A percentile compares a stretch with the other conserved stretches of the same genome.
Evolutionary conservation across 2,329 filamentous ascomycete species (phyloP).

Genomic region (Emergomyces orientalis): DNA sequence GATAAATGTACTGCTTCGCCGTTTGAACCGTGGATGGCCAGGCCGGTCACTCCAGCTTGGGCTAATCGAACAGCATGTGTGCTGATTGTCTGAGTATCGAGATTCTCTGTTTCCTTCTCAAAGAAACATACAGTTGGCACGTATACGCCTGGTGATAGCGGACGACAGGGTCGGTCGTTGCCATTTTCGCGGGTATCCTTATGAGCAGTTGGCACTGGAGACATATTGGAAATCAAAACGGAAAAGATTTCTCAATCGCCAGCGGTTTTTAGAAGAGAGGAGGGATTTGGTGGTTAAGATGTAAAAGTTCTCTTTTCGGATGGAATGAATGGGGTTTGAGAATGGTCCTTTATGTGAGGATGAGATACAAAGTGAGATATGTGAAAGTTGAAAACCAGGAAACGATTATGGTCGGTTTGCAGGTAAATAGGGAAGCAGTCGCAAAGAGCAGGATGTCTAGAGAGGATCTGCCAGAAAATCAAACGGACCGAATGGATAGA

Average conservation of each 20-base stretch:
- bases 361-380: background rate
- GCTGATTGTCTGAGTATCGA: conserved; percentile 71
- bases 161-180: conserved; percentile 3
- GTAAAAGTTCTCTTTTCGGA: background rate
- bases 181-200: conserved; percentile 5
- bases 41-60: conserved; percentile 65
- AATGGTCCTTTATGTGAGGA: background rate
- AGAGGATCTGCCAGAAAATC: background rate
- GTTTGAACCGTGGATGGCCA: conserved; percentile 83
- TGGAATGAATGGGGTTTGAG: background rate
- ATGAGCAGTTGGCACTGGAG: background rate
- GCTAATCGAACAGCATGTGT: conserved; percentile 71
- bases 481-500: background rate
- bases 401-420: background rate
- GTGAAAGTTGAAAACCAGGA: background rate
- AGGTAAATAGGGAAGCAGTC: background rate
- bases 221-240: background rate
- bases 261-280: background rate
- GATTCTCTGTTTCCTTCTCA: conserved; percentile 69
- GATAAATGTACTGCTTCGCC: conserved; percentile 81
- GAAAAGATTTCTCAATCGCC: background rate
- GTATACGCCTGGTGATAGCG: conserved; percentile 13
- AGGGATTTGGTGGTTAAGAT: background rate
- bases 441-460: background rate
- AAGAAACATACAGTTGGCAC: conserved; percentile 66